Evolutionary conservation across 208 protist species (phyloP).

Genomic region (Trypanosoma congolense): DNA sequence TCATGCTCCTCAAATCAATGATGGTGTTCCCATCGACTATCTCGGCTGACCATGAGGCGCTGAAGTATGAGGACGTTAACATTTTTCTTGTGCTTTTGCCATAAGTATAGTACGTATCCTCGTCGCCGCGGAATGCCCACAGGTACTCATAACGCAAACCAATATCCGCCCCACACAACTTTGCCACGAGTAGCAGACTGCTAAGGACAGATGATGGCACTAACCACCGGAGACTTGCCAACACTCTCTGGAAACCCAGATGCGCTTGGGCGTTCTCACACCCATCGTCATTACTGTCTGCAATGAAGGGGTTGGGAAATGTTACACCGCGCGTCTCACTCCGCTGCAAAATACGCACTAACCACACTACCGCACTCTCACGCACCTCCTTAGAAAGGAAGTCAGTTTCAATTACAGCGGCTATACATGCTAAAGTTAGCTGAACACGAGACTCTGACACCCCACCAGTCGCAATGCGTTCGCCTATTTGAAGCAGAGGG

Average conservation of each 20-base stretch:
- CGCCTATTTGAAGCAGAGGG: conserved; percentile 20
- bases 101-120: conserved; percentile 58
- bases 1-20: conserved; percentile 48
- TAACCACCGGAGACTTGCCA: conserved; percentile 73
- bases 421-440: conserved; percentile 23
- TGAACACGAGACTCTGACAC: conserved; percentile 18
- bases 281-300: background rate
- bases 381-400: background rate
- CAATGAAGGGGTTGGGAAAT: conserved; percentile 18
- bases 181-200: conserved; percentile 55
- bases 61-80: conserved; percentile 55
- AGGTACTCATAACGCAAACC: conserved; percentile 47
- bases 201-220: conserved; percentile 57
- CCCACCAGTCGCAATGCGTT: conserved; percentile 18
- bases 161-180: conserved; percentile 36
- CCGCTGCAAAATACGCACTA: conserved; percentile 9
- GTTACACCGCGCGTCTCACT: conserved; percentile 4
- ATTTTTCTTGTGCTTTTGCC: conserved; percentile 22
- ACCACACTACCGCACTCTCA: conserved; percentile 10
- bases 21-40: conserved; percentile 26
- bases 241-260: conserved; percentile 30
- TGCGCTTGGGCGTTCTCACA: conserved; percentile 21
- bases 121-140: conserved; percentile 67
- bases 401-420: conserved; percentile 14
- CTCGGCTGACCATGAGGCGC: conserved; percentile 16